Conservation (phyloP, 2,329 filamentous ascomycete species). For the Paramyrothecium roridum region DNA sequence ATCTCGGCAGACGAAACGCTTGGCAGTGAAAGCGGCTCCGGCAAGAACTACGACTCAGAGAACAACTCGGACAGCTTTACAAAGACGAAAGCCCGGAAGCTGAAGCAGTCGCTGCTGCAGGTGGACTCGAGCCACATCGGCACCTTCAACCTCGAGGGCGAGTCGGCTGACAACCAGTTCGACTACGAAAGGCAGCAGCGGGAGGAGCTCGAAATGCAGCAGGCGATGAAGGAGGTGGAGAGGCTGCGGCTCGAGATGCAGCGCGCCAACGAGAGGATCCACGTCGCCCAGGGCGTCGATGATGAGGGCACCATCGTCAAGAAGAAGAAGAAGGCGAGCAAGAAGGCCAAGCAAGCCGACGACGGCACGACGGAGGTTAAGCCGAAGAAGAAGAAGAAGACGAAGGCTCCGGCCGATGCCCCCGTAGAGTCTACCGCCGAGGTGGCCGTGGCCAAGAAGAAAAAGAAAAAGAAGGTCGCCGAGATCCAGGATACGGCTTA, state of each 20-base stretch:
- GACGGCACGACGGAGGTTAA: conserved; percentile 28
- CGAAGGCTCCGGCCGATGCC: conserved; percentile 21
- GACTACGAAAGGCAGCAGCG: conserved; percentile 66
- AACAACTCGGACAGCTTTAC: conserved; percentile 43
- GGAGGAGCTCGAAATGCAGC: conserved; percentile 85
- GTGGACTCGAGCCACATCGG: conserved; percentile 84
- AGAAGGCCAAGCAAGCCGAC: conserved; percentile 14
- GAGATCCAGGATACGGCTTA: conserved; percentile 22
- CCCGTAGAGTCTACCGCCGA: conserved; percentile 14
- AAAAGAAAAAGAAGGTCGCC: conserved; percentile 26
- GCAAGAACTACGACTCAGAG: conserved; percentile 51
- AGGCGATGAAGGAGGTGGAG: conserved; percentile 87
- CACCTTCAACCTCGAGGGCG: conserved; percentile 62
- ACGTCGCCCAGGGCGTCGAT: conserved; percentile 66
- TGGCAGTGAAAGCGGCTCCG: conserved; percentile 45
- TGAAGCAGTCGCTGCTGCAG: conserved; percentile 67
- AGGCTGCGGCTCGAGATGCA: conserved; percentile 85
- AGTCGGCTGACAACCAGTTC: conserved; percentile 30
- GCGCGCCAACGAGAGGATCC: conserved; percentile 70
- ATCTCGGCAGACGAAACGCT: conserved; percentile 74
- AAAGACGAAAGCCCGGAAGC: conserved; percentile 47
- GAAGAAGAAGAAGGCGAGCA: conserved; percentile 64
- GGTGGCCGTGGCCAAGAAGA: conserved; percentile 22
- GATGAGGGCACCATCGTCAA: conserved; percentile 63
- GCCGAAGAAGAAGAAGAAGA: conserved; percentile 50